Percentiles rank a stretch among this genome's conserved stretches.
Evolutionary conservation across 2,329 filamentous ascomycete genomes (phyloP).

Genomic region (Xylariaceae sp.): DNA sequence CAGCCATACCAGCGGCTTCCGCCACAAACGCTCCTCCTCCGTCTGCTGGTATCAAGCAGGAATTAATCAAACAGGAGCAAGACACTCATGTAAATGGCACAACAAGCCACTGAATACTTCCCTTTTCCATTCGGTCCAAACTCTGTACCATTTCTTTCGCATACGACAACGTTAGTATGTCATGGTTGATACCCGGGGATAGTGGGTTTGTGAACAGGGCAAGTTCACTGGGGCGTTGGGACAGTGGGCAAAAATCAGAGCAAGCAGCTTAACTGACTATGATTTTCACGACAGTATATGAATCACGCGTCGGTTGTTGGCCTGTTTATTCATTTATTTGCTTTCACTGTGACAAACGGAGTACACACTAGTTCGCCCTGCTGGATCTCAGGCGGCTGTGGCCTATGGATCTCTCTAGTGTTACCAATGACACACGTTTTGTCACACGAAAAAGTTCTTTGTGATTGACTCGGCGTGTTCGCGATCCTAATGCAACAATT

Average conservation of each 20-base stretch:
- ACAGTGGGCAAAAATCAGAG: conserved; percentile 3
- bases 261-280: conserved; percentile 11
- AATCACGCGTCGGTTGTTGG: conserved; percentile 2
- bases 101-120: not conserved
- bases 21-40: not conserved
- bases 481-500: too few relatives aligned
- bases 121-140: not conserved
- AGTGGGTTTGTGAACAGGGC: conserved; percentile 11
- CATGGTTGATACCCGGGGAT: conserved; percentile 16
- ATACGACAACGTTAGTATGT: conserved; percentile 1
- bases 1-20: too few relatives aligned
- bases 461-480: not conserved
- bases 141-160: not conserved
- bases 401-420: conserved; percentile 2
- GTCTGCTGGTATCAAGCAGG: not conserved
- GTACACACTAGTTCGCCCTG: conserved; percentile 12
- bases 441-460: not conserved
- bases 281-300: conserved; percentile 2
- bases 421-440: conserved; percentile 6
- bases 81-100: not conserved
- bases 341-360: conserved; percentile 11
- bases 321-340: conserved; percentile 5
- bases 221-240: conserved; percentile 9
- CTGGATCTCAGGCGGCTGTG: conserved; percentile 4
- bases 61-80: conserved; percentile 16